These are phyloP conservation scores for Hemisphaericaspora xylanilytica DNA, from an alignment of 1,139 yeast genomes.

Conservation along the genomic window DNA sequence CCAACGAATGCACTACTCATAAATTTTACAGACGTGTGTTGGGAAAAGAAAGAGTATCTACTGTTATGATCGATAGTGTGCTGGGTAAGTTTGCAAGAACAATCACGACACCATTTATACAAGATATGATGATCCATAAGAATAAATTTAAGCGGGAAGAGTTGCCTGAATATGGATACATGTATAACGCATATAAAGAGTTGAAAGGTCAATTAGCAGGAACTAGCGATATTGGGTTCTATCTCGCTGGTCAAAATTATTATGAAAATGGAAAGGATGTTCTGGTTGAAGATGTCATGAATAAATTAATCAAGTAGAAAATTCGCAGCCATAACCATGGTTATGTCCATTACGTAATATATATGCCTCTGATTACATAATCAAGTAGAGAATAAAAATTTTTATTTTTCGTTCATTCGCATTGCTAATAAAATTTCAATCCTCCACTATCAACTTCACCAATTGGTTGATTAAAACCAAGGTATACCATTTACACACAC, in stretches of 20 bases:
- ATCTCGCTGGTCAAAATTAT: conserved; percentile 35
- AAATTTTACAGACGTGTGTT: conserved; percentile 17
- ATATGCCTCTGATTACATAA: no score
- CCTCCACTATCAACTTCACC: no score
- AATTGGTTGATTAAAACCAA: no score
- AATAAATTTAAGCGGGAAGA: conserved; percentile 7
- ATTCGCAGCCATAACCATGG: not conserved
- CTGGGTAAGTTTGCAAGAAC: conserved; percentile 43
- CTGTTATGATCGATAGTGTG: conserved; percentile 33
- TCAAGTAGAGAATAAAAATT: no score
- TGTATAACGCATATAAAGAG: conserved; percentile 32
- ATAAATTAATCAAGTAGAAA: conserved; percentile 10
- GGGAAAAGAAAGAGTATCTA: conserved; percentile 17
- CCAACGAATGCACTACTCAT: conserved; percentile 29
- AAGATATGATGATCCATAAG: conserved; percentile 8
- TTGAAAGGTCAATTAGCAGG: conserved; percentile 15
- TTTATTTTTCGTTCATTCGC: no score
- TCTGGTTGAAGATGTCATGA: conserved; percentile 15
- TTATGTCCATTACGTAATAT: not conserved
- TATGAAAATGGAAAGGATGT: conserved; percentile 15
- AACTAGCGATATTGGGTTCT: conserved; percentile 27
- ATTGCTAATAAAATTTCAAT: no score
- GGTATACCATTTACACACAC: no score
- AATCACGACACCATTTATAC: conserved; percentile 31
- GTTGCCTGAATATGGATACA: conserved; percentile 38